Evolutionary conservation across 2,329 filamentous ascomycete genomes (phyloP).

Genomic region (Colletotrichum endophyticum): DNA sequence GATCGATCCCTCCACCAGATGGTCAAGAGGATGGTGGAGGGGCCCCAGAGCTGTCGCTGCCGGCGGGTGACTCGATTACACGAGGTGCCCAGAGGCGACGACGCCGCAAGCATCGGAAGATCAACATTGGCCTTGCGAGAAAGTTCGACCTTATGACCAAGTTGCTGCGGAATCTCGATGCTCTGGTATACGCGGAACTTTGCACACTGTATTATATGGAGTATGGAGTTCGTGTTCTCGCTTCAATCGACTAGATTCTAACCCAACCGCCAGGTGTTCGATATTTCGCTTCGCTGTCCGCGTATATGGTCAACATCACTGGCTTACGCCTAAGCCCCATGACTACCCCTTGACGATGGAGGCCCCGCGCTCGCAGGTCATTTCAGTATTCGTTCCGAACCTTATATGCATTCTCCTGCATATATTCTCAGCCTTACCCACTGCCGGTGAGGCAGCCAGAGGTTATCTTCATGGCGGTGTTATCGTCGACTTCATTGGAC

Average conservation of each 20-base stretch:
- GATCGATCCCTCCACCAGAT: conserved; percentile 24
- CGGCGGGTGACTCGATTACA: conserved; percentile 5
- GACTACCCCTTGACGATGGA: conserved; percentile 59
- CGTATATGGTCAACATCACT: conserved; percentile 63
- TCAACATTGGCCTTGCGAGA: conserved; percentile 51
- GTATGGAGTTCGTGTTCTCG: conserved; percentile 43
- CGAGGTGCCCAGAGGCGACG: conserved; percentile 33
- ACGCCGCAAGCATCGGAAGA: conserved; percentile 40
- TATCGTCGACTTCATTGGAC: conserved; percentile 71
- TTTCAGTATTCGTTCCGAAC: conserved; percentile 64
- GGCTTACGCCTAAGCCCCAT: conserved; percentile 67
- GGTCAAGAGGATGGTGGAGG: conserved; percentile 21
- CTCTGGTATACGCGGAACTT: conserved; percentile 67
- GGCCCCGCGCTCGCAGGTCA: conserved; percentile 60
- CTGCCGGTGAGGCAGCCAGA: conserved; percentile 63
- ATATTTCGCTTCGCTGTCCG: conserved; percentile 67
- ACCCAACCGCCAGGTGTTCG: conserved; percentile 57
- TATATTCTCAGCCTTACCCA: conserved; percentile 57
- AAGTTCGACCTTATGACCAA: conserved; percentile 67
- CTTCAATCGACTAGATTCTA: not conserved
- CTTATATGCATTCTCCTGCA: conserved; percentile 66
- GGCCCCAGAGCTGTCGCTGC: not conserved
- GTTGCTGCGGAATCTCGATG: conserved; percentile 65
- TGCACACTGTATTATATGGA: conserved; percentile 74
- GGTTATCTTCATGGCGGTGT: conserved; percentile 73